Base-by-base conservation (phyloP, 768 basidiomycete species). In the Lentinus tigrinus region DNA sequence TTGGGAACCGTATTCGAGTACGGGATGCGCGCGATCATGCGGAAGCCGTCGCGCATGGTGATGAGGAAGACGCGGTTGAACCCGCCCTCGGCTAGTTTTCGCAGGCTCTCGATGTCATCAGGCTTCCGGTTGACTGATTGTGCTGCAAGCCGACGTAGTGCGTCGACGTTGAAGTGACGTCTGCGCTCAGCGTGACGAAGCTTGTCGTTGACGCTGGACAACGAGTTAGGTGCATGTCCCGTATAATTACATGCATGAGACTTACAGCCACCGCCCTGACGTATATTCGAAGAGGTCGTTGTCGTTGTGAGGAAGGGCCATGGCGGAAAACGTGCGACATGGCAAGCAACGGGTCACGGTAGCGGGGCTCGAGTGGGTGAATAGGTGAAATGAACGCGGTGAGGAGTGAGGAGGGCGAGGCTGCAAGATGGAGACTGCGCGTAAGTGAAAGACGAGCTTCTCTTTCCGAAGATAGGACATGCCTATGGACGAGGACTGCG, bases 171-270 rank as follows among this genome's bases (percentile, higher is more conserved):
- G 71, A 81, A 80, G 16, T 62, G 69, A 54, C 37, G 72, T 52
- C 66, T 77, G 53, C 77, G 79, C 71, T 83, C 79, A 70, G 60
- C 65, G 60, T 63, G 78, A 65, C 78, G 80, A 74, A 80, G 78
- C 47, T 38, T 57, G 26, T 70, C 63, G 47, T 72, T 72, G 60
- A 58, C 52, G 47, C 34, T 42, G 27, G n/a, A n/a, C n/a, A 16
- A 56, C 31, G 61, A 54, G 9, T 52, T 26, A 36, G 39, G 23
- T 62, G n/a, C n/a, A n/a, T n/a, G n/a, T n/a, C n/a, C n/a, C 36
- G 59, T 10, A 57, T 47, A 64, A 37, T 42, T 56, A 13, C 60
- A 56, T 28, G 52, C n/a, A 23, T 57, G 54, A 51, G 46, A 19
- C 65, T 62, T 64, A 64, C 68, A 66, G 21, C 66, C 67, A 70